These are phyloP conservation scores for Globisporangium emineosum DNA, from an alignment of 352 stramenopile genomes.

Conservation along the genomic window DNA sequence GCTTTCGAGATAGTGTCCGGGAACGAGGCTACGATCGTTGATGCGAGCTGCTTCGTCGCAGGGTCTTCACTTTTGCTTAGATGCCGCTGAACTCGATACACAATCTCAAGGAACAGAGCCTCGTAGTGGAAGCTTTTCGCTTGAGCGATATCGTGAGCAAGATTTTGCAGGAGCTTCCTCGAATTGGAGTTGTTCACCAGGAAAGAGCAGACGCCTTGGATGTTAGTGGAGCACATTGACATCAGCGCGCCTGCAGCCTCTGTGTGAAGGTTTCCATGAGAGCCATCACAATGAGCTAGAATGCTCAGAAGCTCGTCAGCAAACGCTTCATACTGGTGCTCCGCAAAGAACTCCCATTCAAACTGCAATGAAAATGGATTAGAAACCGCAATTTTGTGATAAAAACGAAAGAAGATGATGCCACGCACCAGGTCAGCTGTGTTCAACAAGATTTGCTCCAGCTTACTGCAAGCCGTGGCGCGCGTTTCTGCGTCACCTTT, in stretches of 20 bases:
- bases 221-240: conserved; percentile 33
- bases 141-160: conserved; percentile 22
- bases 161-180: conserved; percentile 10
- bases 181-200: conserved; percentile 12
- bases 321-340: conserved; percentile 17
- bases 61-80: conserved; percentile 18
- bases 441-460: conserved; percentile 9
- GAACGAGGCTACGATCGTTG: conserved; percentile 16
- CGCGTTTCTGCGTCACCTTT: neutral
- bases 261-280: conserved; percentile 19
- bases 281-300: conserved; percentile 24
- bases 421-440: conserved; percentile 8
- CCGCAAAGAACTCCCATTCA: conserved; percentile 40
- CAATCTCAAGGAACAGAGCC: conserved; percentile 30
- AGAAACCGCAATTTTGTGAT: neutral
- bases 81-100: conserved; percentile 28
- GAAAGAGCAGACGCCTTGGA: conserved; percentile 14
- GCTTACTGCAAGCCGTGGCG: neutral
- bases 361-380: conserved; percentile 22
- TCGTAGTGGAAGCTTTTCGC: conserved; percentile 35
- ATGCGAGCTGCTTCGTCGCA: neutral
- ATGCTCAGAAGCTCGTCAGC: conserved; percentile 27
- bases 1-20: conserved; percentile 17
- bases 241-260: conserved; percentile 30
- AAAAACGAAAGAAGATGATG: neutral